Percentiles rank a stretch among this genome's conserved stretches.
Conservation (phyloP, 257 asterid species). For the Nicotiana obtusifolia region DNA sequence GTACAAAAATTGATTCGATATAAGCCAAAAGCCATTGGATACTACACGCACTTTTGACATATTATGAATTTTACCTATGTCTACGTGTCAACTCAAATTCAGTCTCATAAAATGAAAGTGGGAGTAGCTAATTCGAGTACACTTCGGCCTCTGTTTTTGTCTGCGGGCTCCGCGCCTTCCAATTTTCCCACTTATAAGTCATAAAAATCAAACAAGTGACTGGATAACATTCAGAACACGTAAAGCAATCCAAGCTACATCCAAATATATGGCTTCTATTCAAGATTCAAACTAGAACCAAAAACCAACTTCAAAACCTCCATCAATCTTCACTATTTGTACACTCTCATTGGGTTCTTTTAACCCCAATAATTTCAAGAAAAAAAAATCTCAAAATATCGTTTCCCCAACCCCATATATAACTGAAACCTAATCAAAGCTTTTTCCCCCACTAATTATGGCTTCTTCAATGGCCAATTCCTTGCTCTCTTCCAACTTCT, state of each 20-base stretch:
- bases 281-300: slow-evolving; percentile 13
- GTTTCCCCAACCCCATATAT: no score
- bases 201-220: background rate
- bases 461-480: slow-evolving; percentile 29
- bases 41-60: no score
- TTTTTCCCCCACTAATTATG: slow-evolving; percentile 13
- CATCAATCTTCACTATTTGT: background rate
- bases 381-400: no score
- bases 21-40: no score
- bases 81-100: no score
- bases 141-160: no score
- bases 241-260: slow-evolving; percentile 34
- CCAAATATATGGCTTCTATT: slow-evolving; percentile 33
- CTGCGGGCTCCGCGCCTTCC: no score
- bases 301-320: background rate
- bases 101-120: no score
- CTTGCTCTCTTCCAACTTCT: slow-evolving; percentile 50
- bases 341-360: background rate
- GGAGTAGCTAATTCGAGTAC: no score
- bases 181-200: no score
- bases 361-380: background rate
- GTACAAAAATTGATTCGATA: no score
- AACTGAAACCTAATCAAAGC: background rate
- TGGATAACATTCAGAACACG: slow-evolving; percentile 50
- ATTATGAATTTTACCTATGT: no score